These are phyloP conservation scores for Apophysomyces variabilis DNA, from an alignment of 371 early-diverging fungal genomes.

Conservation along the genomic window DNA sequence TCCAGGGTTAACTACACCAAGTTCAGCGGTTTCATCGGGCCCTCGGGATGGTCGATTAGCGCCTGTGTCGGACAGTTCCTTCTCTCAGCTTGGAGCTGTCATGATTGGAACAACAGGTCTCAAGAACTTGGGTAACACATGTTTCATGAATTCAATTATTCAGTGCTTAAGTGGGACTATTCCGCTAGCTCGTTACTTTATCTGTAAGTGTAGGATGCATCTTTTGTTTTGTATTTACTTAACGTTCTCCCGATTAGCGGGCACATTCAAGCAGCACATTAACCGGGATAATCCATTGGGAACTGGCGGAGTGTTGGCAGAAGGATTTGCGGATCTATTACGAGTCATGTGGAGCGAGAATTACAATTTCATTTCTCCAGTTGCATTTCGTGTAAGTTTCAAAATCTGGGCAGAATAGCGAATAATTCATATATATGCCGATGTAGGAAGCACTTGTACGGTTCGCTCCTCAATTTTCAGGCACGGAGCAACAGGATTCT, in stretches of 20 bases:
- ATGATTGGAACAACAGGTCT: constrained; percentile 81
- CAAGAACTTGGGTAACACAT: constrained; percentile 97
- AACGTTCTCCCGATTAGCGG: constrained; percentile 48
- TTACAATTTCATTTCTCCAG: constrained; percentile 62
- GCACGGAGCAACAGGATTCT: constrained; percentile 80
- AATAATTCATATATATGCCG: not conserved
- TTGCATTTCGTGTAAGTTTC: constrained; percentile 45
- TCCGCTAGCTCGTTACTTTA: constrained; percentile 85
- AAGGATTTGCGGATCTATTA: constrained; percentile 72
- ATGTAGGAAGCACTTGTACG: constrained; percentile 57
- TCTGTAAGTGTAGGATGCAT: constrained; percentile 37
- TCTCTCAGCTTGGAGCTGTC: constrained; percentile 50
- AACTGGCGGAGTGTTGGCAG: constrained; percentile 75
- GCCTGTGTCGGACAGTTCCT: constrained; percentile 34
- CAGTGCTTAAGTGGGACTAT: constrained; percentile 92
- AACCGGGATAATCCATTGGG: constrained; percentile 83
- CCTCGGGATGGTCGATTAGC: constrained; percentile 19
- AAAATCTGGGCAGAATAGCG: not conserved
- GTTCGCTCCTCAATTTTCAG: constrained; percentile 70
- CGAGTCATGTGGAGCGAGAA: constrained; percentile 72
- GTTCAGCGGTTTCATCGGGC: not conserved
- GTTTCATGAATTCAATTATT: constrained; percentile 96
- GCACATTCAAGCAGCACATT: constrained; percentile 71
- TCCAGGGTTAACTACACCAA: constrained; percentile 8
- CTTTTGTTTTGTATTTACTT: not conserved